A percentile compares a stretch with the other conserved stretches of the same genome.
These are phyloP conservation scores for Acer campestre DNA, from an alignment of 345 rosid genomes.

Conservation along the genomic window DNA sequence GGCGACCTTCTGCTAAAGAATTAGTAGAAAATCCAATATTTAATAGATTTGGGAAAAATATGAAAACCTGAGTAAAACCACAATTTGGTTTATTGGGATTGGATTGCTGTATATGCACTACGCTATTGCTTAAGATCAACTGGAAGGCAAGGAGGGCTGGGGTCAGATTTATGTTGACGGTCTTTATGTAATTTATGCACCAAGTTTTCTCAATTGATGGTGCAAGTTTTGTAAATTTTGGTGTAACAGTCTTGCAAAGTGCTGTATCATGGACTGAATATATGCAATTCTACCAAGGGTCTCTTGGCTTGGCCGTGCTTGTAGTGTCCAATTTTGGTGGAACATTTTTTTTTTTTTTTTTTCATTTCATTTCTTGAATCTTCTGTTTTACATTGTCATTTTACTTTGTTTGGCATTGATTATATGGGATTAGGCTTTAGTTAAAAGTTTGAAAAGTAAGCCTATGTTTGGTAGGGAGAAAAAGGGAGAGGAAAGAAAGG, in stretches of 20 bases:
- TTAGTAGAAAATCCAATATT: conserved; percentile 69
- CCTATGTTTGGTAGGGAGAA: too few species aligned
- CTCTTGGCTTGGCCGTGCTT: too few species aligned
- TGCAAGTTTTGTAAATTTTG: conserved; percentile 37
- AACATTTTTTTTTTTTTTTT: too few species aligned
- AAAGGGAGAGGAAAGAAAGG: too few species aligned
- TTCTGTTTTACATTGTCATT: too few species aligned
- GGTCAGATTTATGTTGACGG: background rate
- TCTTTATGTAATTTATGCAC: conserved; percentile 24
- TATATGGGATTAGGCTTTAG: too few species aligned
- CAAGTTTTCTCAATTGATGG: conserved; percentile 23
- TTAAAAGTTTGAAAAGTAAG: too few species aligned
- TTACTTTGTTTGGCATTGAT: too few species aligned
- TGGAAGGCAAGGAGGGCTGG: background rate
- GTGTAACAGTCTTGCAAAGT: background rate
- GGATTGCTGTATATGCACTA: background rate
- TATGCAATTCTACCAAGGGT: background rate
- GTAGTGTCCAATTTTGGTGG: too few species aligned
- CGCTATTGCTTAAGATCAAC: background rate
- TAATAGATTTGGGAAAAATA: conserved; percentile 38
- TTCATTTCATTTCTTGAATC: too few species aligned
- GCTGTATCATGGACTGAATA: conserved; percentile 7
- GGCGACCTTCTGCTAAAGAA: conserved; percentile 74
- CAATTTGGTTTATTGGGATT: background rate
- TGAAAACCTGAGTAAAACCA: conserved; percentile 18